Base-by-base conservation (phyloP, 495 filamentous ascomycete genomes). In the Talaromyces borbonicus region DNA sequence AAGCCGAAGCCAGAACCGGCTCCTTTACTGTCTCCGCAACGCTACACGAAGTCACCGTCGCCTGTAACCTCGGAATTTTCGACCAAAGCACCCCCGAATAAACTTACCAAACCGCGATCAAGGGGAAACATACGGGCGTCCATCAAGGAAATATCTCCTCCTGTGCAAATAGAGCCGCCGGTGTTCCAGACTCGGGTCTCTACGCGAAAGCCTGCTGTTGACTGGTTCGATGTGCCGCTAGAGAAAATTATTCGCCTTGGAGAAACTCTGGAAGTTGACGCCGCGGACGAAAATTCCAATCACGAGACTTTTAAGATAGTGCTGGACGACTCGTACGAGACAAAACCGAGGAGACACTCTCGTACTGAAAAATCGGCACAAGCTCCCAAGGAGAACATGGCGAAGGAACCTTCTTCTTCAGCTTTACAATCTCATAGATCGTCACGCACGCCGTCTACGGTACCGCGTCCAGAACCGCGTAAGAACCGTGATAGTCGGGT, bases 1-100 rank as follows among this genome's bases (percentile, higher is more conserved):
- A 73, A 70, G 47, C 69, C 69, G 1, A 57, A 59, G 24, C 49
- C 61, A 19, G 50, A 38, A 15, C 33, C 51, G 12, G 47, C 60
- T 8, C 65, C 61, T 29, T 57, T 71, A 18, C 50, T 73, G 12
- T 73, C 69, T 3, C 69, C 69, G 8, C 69, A 71, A 26, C 63
- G 67, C 3, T 61, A 69, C 56, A 64, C 64, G 8, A 48, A 58
- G n/a, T 73, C 69, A 0, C 69, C 69, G 1, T 68, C 69, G 5
- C 57, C 67, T 1, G 57, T 70, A 25, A 49, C 38, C n/a, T 61
- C 63, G 7, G 65, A 65, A 33, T 49, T 47, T 26, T 50, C 65
- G 8, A 38, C 48, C 2, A 7, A 46, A 1, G 43, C 2, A 52
- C 48, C 8, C 45, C 35, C 38, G 8, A 61, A 48, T 36, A 58